Conservation (phyloP, 2,329 filamentous ascomycete species). For the Chaetomium olivaceum region DNA sequence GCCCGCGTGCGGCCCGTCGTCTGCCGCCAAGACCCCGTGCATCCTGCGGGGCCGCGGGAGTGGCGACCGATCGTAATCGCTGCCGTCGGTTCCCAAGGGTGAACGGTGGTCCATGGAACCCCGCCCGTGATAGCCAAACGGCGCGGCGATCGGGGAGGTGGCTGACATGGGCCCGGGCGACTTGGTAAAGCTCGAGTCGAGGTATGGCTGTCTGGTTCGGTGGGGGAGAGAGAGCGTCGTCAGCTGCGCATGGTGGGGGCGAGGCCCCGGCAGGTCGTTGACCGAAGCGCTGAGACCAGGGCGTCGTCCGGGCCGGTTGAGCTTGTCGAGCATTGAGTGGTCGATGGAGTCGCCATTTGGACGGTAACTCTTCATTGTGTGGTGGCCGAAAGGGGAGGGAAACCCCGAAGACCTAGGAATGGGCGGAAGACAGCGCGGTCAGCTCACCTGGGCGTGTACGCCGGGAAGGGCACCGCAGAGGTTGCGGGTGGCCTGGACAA, state of each 20-base stretch:
- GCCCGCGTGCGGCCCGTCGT: conserved; percentile 49
- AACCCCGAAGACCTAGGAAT: conserved; percentile 28
- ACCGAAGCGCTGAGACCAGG: conserved; percentile 47
- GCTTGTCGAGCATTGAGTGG: conserved; percentile 55
- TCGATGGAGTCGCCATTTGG: conserved; percentile 51
- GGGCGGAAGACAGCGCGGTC: background rate
- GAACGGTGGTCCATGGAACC: conserved; percentile 45
- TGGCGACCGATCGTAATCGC: conserved; percentile 52
- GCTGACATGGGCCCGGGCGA: conserved; percentile 50
- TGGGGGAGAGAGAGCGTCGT: conserved; percentile 52
- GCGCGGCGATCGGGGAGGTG: conserved; percentile 47
- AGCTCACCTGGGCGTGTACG: background rate
- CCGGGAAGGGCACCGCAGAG: background rate
- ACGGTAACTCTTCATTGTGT: conserved; percentile 46
- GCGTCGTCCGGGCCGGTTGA: conserved; percentile 50
- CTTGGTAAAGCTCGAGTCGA: conserved; percentile 50
- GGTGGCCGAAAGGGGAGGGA: conserved; percentile 45
- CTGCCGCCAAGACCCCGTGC: conserved; percentile 48
- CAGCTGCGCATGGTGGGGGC: conserved; percentile 43
- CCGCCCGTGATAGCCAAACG: conserved; percentile 43
- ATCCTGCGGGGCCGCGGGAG: conserved; percentile 48
- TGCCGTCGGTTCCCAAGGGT: conserved; percentile 40
- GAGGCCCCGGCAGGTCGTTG: conserved; percentile 42
- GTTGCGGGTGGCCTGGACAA: conserved; percentile 2
- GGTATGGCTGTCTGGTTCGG: conserved; percentile 42